Conservation (phyloP, 345 rosid genomes). For the Euclidium syriacum region DNA sequence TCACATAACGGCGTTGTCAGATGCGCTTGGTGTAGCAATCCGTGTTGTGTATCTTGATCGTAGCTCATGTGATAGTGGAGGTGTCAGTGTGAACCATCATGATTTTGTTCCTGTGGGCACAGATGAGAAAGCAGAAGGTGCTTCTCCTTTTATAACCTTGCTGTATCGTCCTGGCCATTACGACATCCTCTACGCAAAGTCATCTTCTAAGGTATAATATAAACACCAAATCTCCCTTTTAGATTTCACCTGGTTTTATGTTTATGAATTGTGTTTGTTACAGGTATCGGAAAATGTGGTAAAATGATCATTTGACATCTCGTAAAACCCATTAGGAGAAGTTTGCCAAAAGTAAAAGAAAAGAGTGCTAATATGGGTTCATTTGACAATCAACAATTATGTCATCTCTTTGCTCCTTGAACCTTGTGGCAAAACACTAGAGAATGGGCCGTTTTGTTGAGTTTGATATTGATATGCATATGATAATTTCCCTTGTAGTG, state of each 20-base stretch:
- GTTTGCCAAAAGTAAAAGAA: constrained; percentile 17
- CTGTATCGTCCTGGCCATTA: constrained; percentile 99
- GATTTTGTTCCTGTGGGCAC: constrained; percentile 67
- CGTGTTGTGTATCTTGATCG: constrained; percentile 94
- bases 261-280: not conserved
- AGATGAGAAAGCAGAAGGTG: constrained; percentile 28
- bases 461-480: not conserved
- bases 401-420: constrained; percentile 8
- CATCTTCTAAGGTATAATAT: constrained; percentile 25
- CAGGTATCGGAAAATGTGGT: constrained; percentile 24
- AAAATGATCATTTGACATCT: constrained; percentile 12
- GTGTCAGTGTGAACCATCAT: constrained; percentile 84
- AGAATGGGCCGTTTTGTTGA: not conserved
- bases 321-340: not conserved
- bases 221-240: not conserved
- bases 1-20: constrained; percentile 93
- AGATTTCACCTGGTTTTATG: not conserved
- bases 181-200: constrained; percentile 87
- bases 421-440: constrained; percentile 1
- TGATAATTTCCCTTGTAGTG: not conserved
- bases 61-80: constrained; percentile 73
- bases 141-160: constrained; percentile 70
- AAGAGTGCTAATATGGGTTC: constrained; percentile 24
- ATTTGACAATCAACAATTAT: constrained; percentile 12
- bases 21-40: constrained; percentile 86